Conservation (phyloP, 495 filamentous ascomycete genomes). For the Parmelia sp. region DNA sequence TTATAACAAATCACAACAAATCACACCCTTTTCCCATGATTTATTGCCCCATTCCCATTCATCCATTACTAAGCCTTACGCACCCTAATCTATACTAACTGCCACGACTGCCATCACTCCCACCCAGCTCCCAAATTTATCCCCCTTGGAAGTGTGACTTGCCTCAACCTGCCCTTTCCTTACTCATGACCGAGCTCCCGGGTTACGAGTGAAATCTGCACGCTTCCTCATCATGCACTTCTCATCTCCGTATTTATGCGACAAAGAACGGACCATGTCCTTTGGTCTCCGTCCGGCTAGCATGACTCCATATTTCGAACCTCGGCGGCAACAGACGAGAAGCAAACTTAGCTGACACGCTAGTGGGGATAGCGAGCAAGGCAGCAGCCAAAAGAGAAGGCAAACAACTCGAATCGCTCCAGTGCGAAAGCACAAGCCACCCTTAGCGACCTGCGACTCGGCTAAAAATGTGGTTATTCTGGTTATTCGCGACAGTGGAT, state of each 20-base stretch:
- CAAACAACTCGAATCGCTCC: slow-evolving; percentile 11
- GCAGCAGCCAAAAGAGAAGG: not conserved
- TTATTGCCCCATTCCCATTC: no score
- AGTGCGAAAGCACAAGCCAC: slow-evolving; percentile 13
- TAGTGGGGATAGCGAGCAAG: not conserved
- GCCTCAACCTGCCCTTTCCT: not conserved
- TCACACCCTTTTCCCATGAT: no score
- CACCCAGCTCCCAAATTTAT: no score
- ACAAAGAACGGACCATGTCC: not conserved
- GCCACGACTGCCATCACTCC: not conserved
- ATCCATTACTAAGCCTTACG: no score
- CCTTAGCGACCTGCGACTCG: slow-evolving; percentile 2
- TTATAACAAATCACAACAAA: slow-evolving; percentile 9
- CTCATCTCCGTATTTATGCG: not conserved
- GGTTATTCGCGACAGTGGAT: not conserved
- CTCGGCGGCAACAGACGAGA: slow-evolving; percentile 7
- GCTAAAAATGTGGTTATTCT: not conserved
- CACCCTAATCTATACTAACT: no score
- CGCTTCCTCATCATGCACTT: not conserved
- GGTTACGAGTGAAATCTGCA: not conserved
- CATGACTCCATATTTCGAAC: not conserved
- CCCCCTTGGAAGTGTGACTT: no score
- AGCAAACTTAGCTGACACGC: not conserved
- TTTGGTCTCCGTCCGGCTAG: not conserved
- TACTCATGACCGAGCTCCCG: not conserved